Percentiles rank a stretch among this genome's conserved stretches.
phyloP scores from a whole-genome alignment of 2,329 filamentous ascomycete genomes.

The Colletotrichum musicola region DNA sequence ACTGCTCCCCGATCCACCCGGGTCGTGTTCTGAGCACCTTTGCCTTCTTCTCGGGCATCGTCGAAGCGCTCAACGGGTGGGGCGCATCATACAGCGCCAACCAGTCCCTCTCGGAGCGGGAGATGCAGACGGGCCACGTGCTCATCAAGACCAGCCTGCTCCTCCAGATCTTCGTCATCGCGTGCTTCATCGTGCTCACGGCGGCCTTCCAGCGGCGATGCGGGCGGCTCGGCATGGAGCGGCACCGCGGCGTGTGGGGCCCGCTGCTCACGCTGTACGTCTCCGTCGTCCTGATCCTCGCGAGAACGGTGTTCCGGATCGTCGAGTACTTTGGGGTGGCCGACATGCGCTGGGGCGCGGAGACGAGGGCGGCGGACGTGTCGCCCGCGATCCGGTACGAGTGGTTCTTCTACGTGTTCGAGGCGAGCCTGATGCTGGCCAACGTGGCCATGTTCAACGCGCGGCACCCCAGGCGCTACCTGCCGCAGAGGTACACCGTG shows the following conservation, averaged over 20 bases:
- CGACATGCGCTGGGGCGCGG: slow-evolving; percentile 53
- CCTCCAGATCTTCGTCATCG: slow-evolving; percentile 67
- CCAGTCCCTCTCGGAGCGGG: slow-evolving; percentile 50
- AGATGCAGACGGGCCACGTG: slow-evolving; percentile 56
- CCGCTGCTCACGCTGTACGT: slow-evolving; percentile 64
- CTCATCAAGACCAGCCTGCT: slow-evolving; percentile 65
- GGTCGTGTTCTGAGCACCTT: slow-evolving; percentile 60
- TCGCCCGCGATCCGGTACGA: slow-evolving; percentile 66
- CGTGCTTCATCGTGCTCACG: slow-evolving; percentile 62
- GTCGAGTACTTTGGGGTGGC: slow-evolving; percentile 70
- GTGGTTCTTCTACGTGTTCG: slow-evolving; percentile 71
- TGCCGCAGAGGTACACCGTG: slow-evolving; percentile 62
- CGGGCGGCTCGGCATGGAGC: slow-evolving; percentile 49
- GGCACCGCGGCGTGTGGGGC: slow-evolving; percentile 46
- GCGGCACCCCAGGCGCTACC: slow-evolving; percentile 62
- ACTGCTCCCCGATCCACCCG: slow-evolving; percentile 65
- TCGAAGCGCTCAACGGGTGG: slow-evolving; percentile 63
- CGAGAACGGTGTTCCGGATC: slow-evolving; percentile 68
- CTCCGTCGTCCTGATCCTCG: slow-evolving; percentile 61
- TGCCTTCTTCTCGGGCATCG: slow-evolving; percentile 57
- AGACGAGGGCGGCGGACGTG: slow-evolving; percentile 51
- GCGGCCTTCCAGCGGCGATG: slow-evolving; percentile 62
- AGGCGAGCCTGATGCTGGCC: slow-evolving; percentile 64
- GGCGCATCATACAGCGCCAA: slow-evolving; percentile 64
- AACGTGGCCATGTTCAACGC: slow-evolving; percentile 65